phyloP scores from a whole-genome alignment of 2,329 filamentous ascomycete species.

The Alternaria infectoria region DNA sequence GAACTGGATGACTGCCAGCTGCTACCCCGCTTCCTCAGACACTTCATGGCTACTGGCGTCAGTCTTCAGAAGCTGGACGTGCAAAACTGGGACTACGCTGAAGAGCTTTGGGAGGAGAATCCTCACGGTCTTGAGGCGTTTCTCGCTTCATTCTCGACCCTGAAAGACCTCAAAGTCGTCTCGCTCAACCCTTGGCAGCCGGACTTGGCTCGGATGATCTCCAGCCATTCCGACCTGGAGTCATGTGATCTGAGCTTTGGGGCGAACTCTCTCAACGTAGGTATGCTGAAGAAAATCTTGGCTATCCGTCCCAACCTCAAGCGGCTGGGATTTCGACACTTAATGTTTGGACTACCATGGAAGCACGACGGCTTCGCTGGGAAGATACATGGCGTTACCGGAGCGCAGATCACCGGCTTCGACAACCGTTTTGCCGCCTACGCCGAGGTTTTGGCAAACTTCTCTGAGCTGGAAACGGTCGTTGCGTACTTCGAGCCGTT shows the following conservation, averaged over 20 bases:
- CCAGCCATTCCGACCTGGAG: neutral
- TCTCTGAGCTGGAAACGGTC: neutral
- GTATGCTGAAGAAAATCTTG: neutral
- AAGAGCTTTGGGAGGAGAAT: neutral
- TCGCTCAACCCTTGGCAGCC: neutral
- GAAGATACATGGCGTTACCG: neutral
- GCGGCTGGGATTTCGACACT: neutral
- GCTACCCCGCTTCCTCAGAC: neutral
- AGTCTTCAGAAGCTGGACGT: neutral
- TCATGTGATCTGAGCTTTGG: neutral
- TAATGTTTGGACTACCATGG: neutral
- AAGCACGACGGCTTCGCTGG: neutral
- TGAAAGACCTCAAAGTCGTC: neutral
- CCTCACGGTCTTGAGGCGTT: neutral
- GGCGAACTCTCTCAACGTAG: neutral
- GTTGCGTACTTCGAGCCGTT: neutral
- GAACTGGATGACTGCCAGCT: neutral
- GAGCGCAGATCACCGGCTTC: neutral
- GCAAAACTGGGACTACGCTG: neutral
- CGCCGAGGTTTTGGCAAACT: neutral
- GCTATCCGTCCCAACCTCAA: neutral
- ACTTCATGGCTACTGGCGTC: neutral
- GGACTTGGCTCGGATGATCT: neutral
- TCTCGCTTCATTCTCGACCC: neutral
- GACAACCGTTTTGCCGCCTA: neutral